Base-by-base conservation (phyloP, 768 basidiomycete genomes). In the Leccinellum albellum region DNA sequence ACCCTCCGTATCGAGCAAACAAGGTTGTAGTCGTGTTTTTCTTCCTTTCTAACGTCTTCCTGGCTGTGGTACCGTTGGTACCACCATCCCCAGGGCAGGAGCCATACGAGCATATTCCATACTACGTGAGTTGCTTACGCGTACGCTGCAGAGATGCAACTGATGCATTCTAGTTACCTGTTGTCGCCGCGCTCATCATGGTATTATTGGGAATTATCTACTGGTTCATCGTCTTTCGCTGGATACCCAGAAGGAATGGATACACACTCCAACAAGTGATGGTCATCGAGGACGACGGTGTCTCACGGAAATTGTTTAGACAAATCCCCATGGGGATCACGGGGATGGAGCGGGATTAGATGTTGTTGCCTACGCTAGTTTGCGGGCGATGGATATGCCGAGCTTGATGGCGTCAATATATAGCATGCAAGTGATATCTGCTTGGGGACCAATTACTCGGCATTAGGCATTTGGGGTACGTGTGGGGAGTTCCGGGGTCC, bases 21-120 rank as follows among this genome's bases (percentile, higher is more conserved):
- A 82, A 75, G 50, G 47, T 61, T 20, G 74, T 81, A 24, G 74
- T 82, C 1, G 57, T 77, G 3, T 73, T 84, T 31, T 89, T 87
- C 74, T 79, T 86, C 57, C 56, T 84, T 6, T 85, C 86, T 2
- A 89, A 89, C 58, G 44, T 87, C 15, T 87, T 88, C 66, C 73
- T 90, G 21, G 70, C 82, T n/a, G 60, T 78, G 32, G 80, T 82
- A 5, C 87, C 88, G 0, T 72, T 89, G 51, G 72, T 88, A 29
- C 87, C 88, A 4, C 88, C 88, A 1, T 65, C 73, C 0, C 67
- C 72, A 5, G 85, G 81, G 7, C 75, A 75, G 6, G 72, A 71
- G 48, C 78, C 79, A 3, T 89, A 89, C 61, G 74, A 80, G 23
- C 64, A 73, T 55, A 74, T 90, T 12, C 86, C 87, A 4, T 90